Conservation (phyloP, 306 rosid species). For the Lupinus albus region DNA sequence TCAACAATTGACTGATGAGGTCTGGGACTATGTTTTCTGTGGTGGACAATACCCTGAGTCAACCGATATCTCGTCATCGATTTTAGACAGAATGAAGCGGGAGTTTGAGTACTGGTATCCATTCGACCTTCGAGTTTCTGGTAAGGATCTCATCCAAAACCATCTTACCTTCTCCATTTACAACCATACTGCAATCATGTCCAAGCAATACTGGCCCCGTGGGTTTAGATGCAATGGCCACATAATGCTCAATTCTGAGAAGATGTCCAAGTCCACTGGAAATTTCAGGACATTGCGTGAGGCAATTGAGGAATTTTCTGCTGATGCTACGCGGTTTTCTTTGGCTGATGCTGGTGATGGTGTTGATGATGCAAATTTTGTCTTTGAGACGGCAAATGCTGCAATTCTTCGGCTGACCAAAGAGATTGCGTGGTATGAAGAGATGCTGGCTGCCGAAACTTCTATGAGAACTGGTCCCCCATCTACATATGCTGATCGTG, state of each 20-base stretch:
- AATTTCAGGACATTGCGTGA: slow-evolving; percentile 82
- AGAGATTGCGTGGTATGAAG: slow-evolving; percentile 89
- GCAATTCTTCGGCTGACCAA: slow-evolving; percentile 83
- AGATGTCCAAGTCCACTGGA: slow-evolving; percentile 96
- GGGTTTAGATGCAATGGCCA: slow-evolving; percentile 94
- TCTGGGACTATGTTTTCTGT: slow-evolving; percentile 83
- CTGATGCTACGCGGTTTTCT: slow-evolving; percentile 87
- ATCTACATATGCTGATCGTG: slow-evolving; percentile 77
- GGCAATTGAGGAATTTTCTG: slow-evolving; percentile 91
- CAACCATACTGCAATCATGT: slow-evolving; percentile 81
- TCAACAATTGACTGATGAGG: slow-evolving; percentile 79
- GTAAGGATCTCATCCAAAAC: slow-evolving; percentile 93
- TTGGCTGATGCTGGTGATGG: slow-evolving; percentile 98
- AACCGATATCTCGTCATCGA: slow-evolving; percentile 57
- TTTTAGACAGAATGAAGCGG: slow-evolving; percentile 70
- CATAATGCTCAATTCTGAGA: slow-evolving; percentile 84
- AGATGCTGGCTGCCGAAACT: slow-evolving; percentile 64
- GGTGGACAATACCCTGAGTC: slow-evolving; percentile 70
- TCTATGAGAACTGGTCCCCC: slow-evolving; percentile 77
- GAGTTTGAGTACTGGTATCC: slow-evolving; percentile 99
- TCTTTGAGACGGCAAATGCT: slow-evolving; percentile 85
- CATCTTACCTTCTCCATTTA: slow-evolving; percentile 85
- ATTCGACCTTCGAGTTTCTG: slow-evolving; percentile 90
- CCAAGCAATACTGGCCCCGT: slow-evolving; percentile 80
- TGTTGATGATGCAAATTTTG: slow-evolving; percentile 93